Conservation (phyloP, 768 basidiomycete species). For the Lactifluus hygrophoroides region DNA sequence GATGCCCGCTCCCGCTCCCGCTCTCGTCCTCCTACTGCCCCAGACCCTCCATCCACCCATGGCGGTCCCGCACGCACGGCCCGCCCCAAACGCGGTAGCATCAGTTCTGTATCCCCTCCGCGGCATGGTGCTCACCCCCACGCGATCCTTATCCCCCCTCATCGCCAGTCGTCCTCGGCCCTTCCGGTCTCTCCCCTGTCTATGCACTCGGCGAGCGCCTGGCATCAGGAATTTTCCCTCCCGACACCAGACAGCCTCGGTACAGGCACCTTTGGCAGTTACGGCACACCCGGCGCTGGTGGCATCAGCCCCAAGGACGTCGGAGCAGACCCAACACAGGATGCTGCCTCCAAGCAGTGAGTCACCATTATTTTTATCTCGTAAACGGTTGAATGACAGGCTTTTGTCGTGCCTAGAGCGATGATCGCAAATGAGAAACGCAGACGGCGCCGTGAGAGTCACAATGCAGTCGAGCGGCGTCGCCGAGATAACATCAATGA, state of each 20-base stretch:
- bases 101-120: slow-evolving; percentile 50
- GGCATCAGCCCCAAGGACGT: slow-evolving; percentile 31
- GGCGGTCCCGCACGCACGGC: slow-evolving; percentile 36
- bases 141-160: slow-evolving; percentile 60
- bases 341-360: slow-evolving; percentile 34
- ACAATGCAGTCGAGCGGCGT: slow-evolving; percentile 87
- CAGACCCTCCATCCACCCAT: slow-evolving; percentile 23
- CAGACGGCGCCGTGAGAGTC: slow-evolving; percentile 70
- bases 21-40: slow-evolving; percentile 41
- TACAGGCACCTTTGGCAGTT: slow-evolving; percentile 14
- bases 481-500: slow-evolving; percentile 92
- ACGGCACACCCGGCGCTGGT: slow-evolving; percentile 18
- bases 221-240: slow-evolving; percentile 21
- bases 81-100: slow-evolving; percentile 46
- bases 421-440: slow-evolving; percentile 75
- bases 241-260: slow-evolving; percentile 28
- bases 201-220: slow-evolving; percentile 11
- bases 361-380: slow-evolving; percentile 9
- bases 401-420: slow-evolving; percentile 32
- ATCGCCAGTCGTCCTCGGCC: slow-evolving; percentile 21
- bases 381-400: too few relatives aligned
- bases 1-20: slow-evolving; percentile 27
- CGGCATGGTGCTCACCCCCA: slow-evolving; percentile 37
- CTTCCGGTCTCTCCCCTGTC: slow-evolving; percentile 27
- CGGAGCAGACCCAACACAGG: slow-evolving; percentile 21